Conservation (phyloP, 2,329 filamentous ascomycete genomes). For the Elsinoe australis region DNA sequence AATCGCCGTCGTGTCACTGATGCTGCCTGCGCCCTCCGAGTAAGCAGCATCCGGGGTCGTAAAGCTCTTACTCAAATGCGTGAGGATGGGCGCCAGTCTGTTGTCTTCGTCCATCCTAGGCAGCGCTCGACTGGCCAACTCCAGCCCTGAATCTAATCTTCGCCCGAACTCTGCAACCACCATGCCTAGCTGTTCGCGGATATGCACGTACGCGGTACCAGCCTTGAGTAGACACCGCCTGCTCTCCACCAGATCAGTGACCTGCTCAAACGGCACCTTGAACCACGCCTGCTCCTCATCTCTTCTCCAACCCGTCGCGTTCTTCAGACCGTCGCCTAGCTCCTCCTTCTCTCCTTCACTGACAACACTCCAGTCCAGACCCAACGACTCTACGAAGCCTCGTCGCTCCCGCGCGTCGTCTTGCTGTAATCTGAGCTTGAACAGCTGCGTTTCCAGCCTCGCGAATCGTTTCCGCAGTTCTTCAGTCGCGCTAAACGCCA, state of each 20-base stretch:
- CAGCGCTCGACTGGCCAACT: conserved; percentile 83
- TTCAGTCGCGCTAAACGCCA: conserved; percentile 87
- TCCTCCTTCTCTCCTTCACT: conserved; percentile 69
- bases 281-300: conserved; percentile 82
- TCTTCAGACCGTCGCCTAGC: conserved; percentile 54
- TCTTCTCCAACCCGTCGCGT: conserved; percentile 45
- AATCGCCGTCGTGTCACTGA: conserved; percentile 62
- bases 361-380: conserved; percentile 78
- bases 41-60: conserved; percentile 83
- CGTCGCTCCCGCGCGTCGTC: conserved; percentile 67
- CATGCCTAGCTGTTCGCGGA: conserved; percentile 78
- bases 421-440: conserved; percentile 70
- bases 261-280: conserved; percentile 92
- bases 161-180: conserved; percentile 79
- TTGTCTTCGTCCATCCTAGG: conserved; percentile 95
- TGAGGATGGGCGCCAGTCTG: conserved; percentile 66
- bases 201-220: conserved; percentile 87
- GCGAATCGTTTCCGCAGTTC: conserved; percentile 81
- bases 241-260: conserved; percentile 80
- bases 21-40: conserved; percentile 51
- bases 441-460: conserved; percentile 81
- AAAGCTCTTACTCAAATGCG: conserved; percentile 91
- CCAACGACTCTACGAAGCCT: conserved; percentile 67
- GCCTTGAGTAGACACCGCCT: conserved; percentile 66
- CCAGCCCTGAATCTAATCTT: conserved; percentile 70